Conservation (phyloP, 1,139 yeast species). For the Insectozyma bohioensis region DNA sequence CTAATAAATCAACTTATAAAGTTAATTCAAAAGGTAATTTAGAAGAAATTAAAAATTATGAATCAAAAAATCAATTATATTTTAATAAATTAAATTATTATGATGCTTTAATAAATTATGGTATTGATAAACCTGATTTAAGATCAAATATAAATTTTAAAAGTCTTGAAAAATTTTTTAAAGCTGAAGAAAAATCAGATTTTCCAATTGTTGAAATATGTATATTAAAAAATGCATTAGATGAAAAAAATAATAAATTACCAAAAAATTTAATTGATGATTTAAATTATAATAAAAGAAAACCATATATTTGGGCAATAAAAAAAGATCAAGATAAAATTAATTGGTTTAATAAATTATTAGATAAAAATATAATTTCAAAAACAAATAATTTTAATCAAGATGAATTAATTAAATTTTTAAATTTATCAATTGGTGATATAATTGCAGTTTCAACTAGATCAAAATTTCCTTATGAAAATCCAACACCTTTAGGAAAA, state of each 20-base stretch:
- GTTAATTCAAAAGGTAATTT: constrained; percentile 26
- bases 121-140: constrained; percentile 94
- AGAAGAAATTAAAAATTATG: constrained; percentile 19
- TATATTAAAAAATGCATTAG: constrained; percentile 53
- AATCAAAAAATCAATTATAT: constrained; percentile 14
- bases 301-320: constrained; percentile 58
- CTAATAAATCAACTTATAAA: constrained; percentile 36
- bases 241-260: constrained; percentile 19
- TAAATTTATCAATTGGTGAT: constrained; percentile 65
- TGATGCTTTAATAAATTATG: constrained; percentile 72
- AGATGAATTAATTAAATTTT: constrained; percentile 23
- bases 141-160: constrained; percentile 57
- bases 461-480: constrained; percentile 69
- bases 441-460: constrained; percentile 74
- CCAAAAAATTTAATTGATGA: constrained; percentile 39
- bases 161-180: constrained; percentile 45
- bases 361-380: constrained; percentile 29
- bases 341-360: constrained; percentile 44
- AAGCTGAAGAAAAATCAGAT: constrained; percentile 30
- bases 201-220: constrained; percentile 75
- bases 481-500: constrained; percentile 92
- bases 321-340: constrained; percentile 30
- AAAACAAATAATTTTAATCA: constrained; percentile 18
- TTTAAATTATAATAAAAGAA: constrained; percentile 53
- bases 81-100: constrained; percentile 57